Evolutionary conservation across 2,329 filamentous ascomycete species (phyloP).

Genomic region (Exophiala aquamarina): DNA sequence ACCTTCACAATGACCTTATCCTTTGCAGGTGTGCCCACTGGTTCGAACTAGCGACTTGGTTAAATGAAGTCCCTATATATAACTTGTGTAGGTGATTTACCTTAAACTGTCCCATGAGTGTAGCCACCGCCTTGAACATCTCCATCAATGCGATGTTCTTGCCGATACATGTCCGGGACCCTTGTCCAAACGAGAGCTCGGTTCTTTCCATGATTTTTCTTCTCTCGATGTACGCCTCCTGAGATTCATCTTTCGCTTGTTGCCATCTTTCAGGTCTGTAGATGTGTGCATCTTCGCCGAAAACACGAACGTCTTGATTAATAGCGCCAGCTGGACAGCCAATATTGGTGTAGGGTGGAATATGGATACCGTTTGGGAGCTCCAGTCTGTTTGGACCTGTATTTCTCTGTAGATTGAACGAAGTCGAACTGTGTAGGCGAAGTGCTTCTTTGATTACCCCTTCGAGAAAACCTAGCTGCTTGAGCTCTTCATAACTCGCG

Average conservation of each 20-base stretch:
- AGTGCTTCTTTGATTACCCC: conserved; percentile 10
- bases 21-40: too few species aligned
- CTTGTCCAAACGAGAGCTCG: not conserved
- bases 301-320: conserved; percentile 43
- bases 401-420: conserved; percentile 9
- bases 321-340: conserved; percentile 5
- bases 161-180: conserved; percentile 1
- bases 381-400: not conserved
- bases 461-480: conserved; percentile 7
- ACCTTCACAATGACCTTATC: too few species aligned
- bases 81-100: too few species aligned
- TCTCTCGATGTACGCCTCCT: too few species aligned
- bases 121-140: conserved; percentile 6
- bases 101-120: too few species aligned
- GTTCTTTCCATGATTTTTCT: too few species aligned
- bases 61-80: too few species aligned
- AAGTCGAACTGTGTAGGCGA: conserved; percentile 1
- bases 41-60: too few species aligned
- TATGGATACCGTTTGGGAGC: conserved; percentile 7
- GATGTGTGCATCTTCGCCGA: conserved; percentile 62
- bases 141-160: not conserved
- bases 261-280: conserved; percentile 63
- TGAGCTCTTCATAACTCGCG: conserved; percentile 3
- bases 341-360: conserved; percentile 11
- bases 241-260: too few species aligned